Conservation (phyloP, 345 rosid genomes). For the Diplotaxis tenuifolia region DNA sequence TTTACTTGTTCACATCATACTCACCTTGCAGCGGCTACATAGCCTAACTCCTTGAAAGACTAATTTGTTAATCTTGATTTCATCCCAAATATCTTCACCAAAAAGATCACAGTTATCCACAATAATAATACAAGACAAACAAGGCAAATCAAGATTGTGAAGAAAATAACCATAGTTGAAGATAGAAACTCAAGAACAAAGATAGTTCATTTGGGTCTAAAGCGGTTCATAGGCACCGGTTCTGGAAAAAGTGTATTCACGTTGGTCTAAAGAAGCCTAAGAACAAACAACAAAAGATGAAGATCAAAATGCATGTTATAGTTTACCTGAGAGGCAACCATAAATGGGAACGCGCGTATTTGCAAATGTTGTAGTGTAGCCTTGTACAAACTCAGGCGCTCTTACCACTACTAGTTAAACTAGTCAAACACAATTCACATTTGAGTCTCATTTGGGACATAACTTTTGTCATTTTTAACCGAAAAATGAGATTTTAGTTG, state of each 20-base stretch:
- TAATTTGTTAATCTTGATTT: constrained; percentile 52
- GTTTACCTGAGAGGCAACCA: constrained; percentile 70
- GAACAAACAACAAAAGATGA: not conserved
- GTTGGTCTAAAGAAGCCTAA: constrained; percentile 79
- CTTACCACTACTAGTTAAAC: no score
- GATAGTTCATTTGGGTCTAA: constrained; percentile 69
- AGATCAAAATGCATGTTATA: not conserved
- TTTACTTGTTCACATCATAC: not conserved
- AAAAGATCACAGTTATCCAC: constrained; percentile 70
- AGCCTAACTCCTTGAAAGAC: constrained; percentile 66
- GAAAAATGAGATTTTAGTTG: constrained; percentile 48
- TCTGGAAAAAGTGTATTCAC: constrained; percentile 64
- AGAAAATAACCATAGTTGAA: not conserved
- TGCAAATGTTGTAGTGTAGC: constrained; percentile 62
- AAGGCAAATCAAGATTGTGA: constrained; percentile 20
- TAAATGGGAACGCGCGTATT: constrained; percentile 64
- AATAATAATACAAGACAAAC: constrained; percentile 52
- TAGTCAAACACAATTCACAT: not conserved
- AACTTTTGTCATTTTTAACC: constrained; percentile 31
- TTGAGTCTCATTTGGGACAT: not conserved
- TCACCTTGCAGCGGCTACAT: constrained; percentile 90
- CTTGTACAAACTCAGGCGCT: constrained; percentile 53
- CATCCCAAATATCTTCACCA: constrained; percentile 85
- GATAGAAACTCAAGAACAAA: not conserved
- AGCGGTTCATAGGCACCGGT: constrained; percentile 84